phyloP scores from a whole-genome alignment of 352 stramenopile genomes.

The Phytophthora colocasiae region DNA sequence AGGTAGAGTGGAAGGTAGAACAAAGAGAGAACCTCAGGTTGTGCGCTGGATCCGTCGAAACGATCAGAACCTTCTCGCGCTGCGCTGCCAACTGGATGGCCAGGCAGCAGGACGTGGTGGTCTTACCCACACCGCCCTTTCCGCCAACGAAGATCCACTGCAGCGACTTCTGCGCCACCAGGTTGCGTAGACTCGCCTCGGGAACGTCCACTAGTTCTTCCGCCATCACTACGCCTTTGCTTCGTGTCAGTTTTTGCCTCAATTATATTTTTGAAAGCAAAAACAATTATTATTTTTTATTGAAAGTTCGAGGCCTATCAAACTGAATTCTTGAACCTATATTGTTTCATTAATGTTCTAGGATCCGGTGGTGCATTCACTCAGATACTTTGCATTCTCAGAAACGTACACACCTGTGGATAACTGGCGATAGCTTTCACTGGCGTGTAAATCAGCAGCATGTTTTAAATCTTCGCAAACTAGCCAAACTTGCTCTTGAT shows the following conservation, averaged over 20 bases:
- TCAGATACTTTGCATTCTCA: neutral
- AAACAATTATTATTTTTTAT: no score
- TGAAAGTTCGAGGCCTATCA: neutral
- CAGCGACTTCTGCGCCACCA: constrained; percentile 89
- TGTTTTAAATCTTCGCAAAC: no score
- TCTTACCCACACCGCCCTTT: constrained; percentile 96
- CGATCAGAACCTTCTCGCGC: constrained; percentile 96
- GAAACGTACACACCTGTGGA: neutral
- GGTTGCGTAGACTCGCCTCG: constrained; percentile 91
- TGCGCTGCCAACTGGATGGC: constrained; percentile 92
- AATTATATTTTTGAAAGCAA: no score
- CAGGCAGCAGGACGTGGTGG: constrained; percentile 98
- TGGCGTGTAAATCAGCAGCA: no score
- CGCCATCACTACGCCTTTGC: constrained; percentile 16
- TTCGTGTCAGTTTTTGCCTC: constrained; percentile 1
- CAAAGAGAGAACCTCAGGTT: constrained; percentile 91
- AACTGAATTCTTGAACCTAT: constrained; percentile 7
- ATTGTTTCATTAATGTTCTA: constrained; percentile 6
- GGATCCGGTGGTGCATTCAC: constrained; percentile 17
- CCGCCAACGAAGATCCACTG: constrained; percentile 97
- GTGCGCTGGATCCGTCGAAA: constrained; percentile 99
- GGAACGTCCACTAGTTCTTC: constrained; percentile 60
- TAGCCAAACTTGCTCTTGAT: no score
- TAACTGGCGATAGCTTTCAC: no score
- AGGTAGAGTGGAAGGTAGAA: neutral